Percentiles rank a stretch among this genome's conserved stretches.
Conservation (phyloP, 2,329 filamentous ascomycete species). For the Fusarium pseudonygamai region DNA sequence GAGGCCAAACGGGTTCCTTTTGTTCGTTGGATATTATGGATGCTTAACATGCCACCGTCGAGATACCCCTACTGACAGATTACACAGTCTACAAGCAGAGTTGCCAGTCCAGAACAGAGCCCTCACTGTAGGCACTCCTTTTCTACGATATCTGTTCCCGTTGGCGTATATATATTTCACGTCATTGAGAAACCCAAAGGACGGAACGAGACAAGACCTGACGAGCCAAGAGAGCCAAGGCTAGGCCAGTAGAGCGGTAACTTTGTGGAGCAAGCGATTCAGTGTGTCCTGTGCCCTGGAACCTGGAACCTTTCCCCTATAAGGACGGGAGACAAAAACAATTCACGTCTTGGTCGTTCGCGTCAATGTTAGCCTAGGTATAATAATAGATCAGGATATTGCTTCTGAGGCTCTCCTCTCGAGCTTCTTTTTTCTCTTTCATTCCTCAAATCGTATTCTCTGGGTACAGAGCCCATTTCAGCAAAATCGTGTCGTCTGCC, state of each 20-base stretch:
- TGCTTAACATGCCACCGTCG: background rate
- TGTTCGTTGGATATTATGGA: background rate
- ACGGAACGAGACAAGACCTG: background rate
- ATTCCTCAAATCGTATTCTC: background rate
- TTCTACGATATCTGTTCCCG: background rate
- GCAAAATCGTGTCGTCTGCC: conserved; percentile 4
- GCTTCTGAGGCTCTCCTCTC: background rate
- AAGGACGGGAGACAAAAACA: conserved; percentile 6
- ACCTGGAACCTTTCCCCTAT: background rate
- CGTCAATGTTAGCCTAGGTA: background rate
- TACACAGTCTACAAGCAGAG: background rate
- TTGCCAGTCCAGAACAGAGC: background rate
- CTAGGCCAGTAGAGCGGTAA: background rate
- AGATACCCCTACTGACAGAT: background rate
- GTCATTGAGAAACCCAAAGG: background rate
- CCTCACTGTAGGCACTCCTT: background rate
- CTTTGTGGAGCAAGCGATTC: conserved; percentile 14
- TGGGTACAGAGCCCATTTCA: background rate
- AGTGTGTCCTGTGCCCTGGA: conserved; percentile 11
- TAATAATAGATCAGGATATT: background rate
- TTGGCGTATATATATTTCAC: conserved; percentile 1
- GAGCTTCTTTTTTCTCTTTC: background rate
- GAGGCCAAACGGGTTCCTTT: background rate
- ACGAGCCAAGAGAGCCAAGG: conserved; percentile 13
- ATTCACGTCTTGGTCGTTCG: background rate